A percentile compares a stretch with the other conserved stretches of the same genome.
phyloP scores from a whole-genome alignment of 768 basidiomycete genomes.

The Russula compacta region DNA sequence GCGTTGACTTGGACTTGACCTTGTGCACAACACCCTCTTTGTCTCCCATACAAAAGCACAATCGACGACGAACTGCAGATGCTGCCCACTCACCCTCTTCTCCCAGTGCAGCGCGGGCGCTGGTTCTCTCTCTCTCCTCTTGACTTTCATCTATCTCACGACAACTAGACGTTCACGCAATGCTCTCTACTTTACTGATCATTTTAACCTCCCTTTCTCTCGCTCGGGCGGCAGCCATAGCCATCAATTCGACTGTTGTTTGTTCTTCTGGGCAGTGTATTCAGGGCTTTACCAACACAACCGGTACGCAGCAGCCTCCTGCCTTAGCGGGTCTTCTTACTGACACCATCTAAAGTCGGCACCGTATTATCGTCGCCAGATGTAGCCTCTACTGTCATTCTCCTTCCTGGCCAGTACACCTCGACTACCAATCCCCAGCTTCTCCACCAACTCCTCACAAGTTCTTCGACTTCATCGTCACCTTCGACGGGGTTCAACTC shows the following conservation, averaged over 20 bases:
- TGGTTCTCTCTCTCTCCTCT: conserved; percentile 1
- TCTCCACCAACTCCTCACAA: conserved; percentile 57
- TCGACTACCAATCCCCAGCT: conserved; percentile 63
- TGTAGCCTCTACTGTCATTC: conserved; percentile 42
- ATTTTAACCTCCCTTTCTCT: neutral
- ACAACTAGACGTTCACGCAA: neutral
- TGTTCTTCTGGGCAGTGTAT: conserved; percentile 88
- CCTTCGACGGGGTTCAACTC: conserved; percentile 60
- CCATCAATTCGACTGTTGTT: conserved; percentile 43
- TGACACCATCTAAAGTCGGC: conserved; percentile 44
- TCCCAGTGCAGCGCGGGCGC: neutral
- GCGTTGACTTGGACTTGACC: too few relatives aligned
- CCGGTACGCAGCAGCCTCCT: conserved; percentile 38
- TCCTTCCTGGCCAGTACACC: conserved; percentile 73
- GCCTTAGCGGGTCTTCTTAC: neutral
- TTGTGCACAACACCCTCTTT: neutral
- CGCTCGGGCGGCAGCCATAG: neutral
- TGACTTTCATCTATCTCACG: conserved; percentile 1
- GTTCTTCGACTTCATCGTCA: conserved; percentile 49
- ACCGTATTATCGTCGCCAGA: conserved; percentile 51
- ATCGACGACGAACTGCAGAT: neutral
- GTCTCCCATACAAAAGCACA: conserved; percentile 3
- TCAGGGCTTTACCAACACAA: conserved; percentile 66
- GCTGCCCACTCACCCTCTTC: neutral
- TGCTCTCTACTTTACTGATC: conserved; percentile 10